These are phyloP conservation scores for Komagataella ulmi DNA, from an alignment of 805 yeast species.

Conservation along the genomic window DNA sequence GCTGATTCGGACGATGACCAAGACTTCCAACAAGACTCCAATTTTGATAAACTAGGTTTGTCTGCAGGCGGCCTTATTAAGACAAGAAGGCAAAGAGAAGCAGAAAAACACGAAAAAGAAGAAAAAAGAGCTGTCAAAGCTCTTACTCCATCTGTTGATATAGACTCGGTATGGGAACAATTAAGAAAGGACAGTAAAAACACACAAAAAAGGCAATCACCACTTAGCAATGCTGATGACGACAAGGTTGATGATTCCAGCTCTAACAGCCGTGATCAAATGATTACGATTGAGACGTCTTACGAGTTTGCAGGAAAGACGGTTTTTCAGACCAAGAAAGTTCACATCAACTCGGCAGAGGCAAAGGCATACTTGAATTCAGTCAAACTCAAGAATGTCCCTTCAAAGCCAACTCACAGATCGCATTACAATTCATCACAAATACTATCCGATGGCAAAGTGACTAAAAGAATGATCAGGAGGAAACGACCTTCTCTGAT, in stretches of 20 bases:
- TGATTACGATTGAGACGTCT: conserved; percentile 58
- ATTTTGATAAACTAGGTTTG: conserved; percentile 12
- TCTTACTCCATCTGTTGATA: conserved; percentile 22
- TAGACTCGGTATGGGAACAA: conserved; percentile 41
- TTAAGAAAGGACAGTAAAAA: conserved; percentile 16
- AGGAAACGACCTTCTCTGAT: conserved; percentile 64
- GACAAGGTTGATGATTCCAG: not conserved
- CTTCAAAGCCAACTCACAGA: not conserved
- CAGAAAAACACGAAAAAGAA: conserved; percentile 21
- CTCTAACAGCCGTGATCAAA: conserved; percentile 21
- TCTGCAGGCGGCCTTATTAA: conserved; percentile 49
- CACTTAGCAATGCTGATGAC: not conserved
- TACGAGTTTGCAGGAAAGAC: conserved; percentile 87
- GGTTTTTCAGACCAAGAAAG: conserved; percentile 65
- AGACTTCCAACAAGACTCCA: conserved; percentile 7
- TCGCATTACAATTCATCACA: not conserved
- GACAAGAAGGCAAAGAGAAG: conserved; percentile 50
- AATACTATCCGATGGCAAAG: not conserved
- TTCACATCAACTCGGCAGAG: conserved; percentile 68
- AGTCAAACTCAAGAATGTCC: conserved; percentile 20
- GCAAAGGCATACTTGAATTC: conserved; percentile 70
- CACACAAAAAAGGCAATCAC: not conserved
- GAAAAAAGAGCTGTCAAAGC: conserved; percentile 7
- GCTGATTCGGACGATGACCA: conserved; percentile 9
- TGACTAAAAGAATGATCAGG: conserved; percentile 18